Conservation (phyloP, 371 early-diverging fungal species). For the Mucor piriformis region DNA sequence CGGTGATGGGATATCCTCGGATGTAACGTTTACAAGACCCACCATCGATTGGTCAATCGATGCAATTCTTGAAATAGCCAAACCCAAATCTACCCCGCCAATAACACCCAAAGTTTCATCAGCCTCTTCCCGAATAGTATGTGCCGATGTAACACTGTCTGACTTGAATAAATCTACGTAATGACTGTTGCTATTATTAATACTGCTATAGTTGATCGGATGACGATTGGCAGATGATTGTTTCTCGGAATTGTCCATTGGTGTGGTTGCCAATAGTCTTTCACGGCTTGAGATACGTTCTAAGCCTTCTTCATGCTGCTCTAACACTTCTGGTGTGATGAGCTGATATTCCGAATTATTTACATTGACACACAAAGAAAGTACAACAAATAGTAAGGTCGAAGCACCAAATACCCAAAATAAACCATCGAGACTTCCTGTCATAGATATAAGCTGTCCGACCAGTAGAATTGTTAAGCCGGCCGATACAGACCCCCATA, state of each 20-base stretch:
- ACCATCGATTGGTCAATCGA: conserved; percentile 37
- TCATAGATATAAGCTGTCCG: conserved; percentile 35
- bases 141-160: conserved; percentile 22
- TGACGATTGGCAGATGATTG: not conserved
- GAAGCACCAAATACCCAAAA: conserved; percentile 40
- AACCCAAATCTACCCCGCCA: conserved; percentile 29
- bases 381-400: conserved; percentile 26
- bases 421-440: conserved; percentile 31
- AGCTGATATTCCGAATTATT: not conserved
- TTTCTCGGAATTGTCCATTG: conserved; percentile 16
- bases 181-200: conserved; percentile 14
- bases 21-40: conserved; percentile 4
- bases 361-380: conserved; percentile 15
- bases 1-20: conserved; percentile 24
- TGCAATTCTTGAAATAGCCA: conserved; percentile 39
- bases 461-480: conserved; percentile 43
- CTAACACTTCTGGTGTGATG: not conserved
- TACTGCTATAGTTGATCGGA: conserved; percentile 19
- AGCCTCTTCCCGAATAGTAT: conserved; percentile 42
- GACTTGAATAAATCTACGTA: conserved; percentile 28
- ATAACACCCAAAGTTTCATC: conserved; percentile 33
- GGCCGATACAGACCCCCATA: conserved; percentile 49
- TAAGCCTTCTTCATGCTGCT: not conserved
- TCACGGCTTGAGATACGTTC: not conserved
- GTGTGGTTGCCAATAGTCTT: not conserved